Base-by-base conservation (phyloP, 176 grass and related monocot species). In the Rhynchospora tenuis region DNA sequence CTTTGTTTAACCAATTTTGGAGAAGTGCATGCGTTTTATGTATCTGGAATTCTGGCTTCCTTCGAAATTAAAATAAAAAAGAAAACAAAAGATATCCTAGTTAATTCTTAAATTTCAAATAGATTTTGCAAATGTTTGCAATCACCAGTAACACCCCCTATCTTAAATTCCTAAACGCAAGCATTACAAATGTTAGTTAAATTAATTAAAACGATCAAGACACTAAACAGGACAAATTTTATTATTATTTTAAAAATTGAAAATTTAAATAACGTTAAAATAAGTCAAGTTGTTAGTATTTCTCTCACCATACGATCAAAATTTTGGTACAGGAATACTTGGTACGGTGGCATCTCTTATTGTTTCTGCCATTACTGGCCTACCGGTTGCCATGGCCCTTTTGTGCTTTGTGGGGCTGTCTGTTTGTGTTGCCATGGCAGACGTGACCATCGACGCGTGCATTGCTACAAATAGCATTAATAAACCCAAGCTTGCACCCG, bases 401-500 rank as follows among this genome's bases (percentile, higher is more conserved):
- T 63, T 94, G 64, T 94, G 90, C 78, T 86, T 97, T 44, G 15
- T 97, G 23, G 92, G 92, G 64, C 83, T 97, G 23, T 92, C 90
- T 59, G 90, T 91, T 15, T 85, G 83, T 14, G 86, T 94, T 26
- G 94, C 92, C 29, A 94, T 97, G 81, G 92, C 89, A 1, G 92
- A 97, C 83, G 92, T 94, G 42, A 97, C 90, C 9, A 94, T 97
- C 64, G 92, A 97, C 78, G 94, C 92, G 15, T 97, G 92, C 81
- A 97, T 97, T 5, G 94, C 90, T 2, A 97, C 90, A 86, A 97
- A 97, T 6, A 94, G 94, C 87, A 94, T 97, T 67, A 89, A 94
- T 70, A 92, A 92, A 74, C 94, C 92, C 28, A 73, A 70, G 16
- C 81, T 97, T 19, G 94, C 92, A 24, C 90, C 94, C 19, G 94